These are phyloP conservation scores for Penicillium odoratum DNA, from an alignment of 495 filamentous ascomycete species.

Conservation along the genomic window DNA sequence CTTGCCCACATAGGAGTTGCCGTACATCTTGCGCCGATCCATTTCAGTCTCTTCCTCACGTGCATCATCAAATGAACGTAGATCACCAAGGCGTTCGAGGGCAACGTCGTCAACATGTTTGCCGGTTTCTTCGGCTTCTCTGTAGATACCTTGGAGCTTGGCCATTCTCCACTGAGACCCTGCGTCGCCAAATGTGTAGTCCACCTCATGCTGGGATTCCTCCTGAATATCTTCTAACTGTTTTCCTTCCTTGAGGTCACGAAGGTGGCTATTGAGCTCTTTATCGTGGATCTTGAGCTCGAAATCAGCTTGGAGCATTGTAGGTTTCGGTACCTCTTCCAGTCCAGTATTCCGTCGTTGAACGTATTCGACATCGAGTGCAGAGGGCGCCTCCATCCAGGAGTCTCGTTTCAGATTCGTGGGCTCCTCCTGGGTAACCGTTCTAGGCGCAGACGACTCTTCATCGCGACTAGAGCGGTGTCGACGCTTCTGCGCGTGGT, in stretches of 20 bases:
- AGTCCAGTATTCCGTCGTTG: constrained; percentile 57
- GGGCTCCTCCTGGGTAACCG: constrained; percentile 38
- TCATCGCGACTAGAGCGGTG: constrained; percentile 32
- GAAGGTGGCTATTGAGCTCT: constrained; percentile 76
- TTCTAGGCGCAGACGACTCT: constrained; percentile 23
- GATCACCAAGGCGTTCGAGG: constrained; percentile 73
- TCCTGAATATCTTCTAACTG: constrained; percentile 50
- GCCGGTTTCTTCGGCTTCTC: constrained; percentile 71
- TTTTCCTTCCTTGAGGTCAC: constrained; percentile 60
- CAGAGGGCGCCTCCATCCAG: constrained; percentile 92
- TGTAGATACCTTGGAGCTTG: constrained; percentile 83
- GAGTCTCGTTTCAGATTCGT: constrained; percentile 64
- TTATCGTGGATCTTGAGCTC: constrained; percentile 76
- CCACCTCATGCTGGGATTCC: constrained; percentile 61
- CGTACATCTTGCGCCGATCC: constrained; percentile 81
- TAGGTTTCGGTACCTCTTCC: constrained; percentile 43
- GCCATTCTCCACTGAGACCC: constrained; percentile 96
- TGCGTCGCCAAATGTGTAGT: constrained; percentile 85
- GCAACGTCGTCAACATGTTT: constrained; percentile 77
- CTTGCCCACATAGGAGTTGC: constrained; percentile 81
- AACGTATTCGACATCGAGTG: constrained; percentile 80
- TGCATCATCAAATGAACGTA: constrained; percentile 88
- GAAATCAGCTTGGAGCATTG: constrained; percentile 61
- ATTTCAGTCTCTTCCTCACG: constrained; percentile 93
- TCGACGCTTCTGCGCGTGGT: constrained; percentile 37